Evolutionary conservation across 1,139 yeast genomes (phyloP).

Genomic region (Magnusiomyces sp.): DNA sequence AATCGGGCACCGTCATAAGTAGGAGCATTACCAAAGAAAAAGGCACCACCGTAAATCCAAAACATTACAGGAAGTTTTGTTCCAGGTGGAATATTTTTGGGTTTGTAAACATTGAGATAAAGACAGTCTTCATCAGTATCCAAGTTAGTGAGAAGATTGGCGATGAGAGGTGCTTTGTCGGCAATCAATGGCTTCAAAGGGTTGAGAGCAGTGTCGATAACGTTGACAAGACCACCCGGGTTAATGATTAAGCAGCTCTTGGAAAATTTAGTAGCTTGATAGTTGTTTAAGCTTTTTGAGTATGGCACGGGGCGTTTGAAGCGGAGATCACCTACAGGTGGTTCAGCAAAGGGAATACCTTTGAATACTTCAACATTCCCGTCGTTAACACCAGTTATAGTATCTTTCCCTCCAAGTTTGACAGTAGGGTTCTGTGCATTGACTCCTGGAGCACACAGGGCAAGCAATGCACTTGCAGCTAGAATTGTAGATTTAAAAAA

Average conservation of each 20-base stretch:
- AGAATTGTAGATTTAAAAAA: too few species aligned
- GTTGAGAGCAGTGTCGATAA: background rate
- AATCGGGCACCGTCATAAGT: slow-evolving; percentile 3
- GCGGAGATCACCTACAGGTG: slow-evolving; percentile 21
- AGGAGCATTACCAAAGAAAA: slow-evolving; percentile 7
- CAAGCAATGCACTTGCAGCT: too few species aligned
- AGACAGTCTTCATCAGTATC: slow-evolving; percentile 21
- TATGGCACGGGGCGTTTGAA: slow-evolving; percentile 16
- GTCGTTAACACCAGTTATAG: too few species aligned
- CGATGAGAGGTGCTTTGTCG: background rate
- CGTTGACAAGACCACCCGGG: background rate
- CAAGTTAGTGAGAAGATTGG: background rate
- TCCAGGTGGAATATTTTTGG: background rate
- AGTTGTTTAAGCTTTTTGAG: background rate
- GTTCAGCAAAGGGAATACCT: slow-evolving; percentile 23
- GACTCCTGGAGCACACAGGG: too few species aligned
- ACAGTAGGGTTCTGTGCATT: too few species aligned
- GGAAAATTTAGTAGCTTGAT: background rate
- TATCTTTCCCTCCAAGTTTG: too few species aligned
- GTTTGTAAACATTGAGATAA: slow-evolving; percentile 5
- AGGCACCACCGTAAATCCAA: slow-evolving; percentile 5
- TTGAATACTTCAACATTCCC: slow-evolving; percentile 10
- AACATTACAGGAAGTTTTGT: slow-evolving; percentile 5
- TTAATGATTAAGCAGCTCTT: background rate
- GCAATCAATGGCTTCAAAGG: background rate